Base-by-base conservation (phyloP, 352 stramenopile genomes). In the Phytophthora pseudosyringae region DNA sequence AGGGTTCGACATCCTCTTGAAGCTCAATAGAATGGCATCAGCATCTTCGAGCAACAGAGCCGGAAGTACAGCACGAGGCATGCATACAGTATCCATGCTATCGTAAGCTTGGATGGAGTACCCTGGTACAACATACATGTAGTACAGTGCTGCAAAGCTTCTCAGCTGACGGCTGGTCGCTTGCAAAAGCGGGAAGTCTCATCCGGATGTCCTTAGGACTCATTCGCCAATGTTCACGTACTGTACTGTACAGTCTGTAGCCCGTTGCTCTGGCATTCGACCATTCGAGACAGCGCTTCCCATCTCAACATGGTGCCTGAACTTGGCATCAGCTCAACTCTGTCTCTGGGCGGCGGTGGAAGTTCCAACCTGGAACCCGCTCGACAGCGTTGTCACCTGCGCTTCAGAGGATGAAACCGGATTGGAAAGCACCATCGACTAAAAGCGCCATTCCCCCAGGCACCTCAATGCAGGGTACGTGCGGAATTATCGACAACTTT, bases 371-470 rank as follows among this genome's bases (percentile, higher is more conserved):
- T 44, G 16, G 26, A 45, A 47, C 59, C 32, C 45, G 25, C 29
- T 64, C 52, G 60, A 52, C 60, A 59, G 28, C 45, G 52, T 64
- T 59, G 60, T 47, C 35, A 57, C 43, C 60, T 57, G 25, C 1
- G 35, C 29, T 39, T 10, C n/a, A 39, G 11, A 33, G 13, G 11
- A 18, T 50, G 26, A 13, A 50, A 36, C 5, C 10, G 3, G 26
- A 13, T 18, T 61, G 12, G 38, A 63, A 52, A 32, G 7, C 25
- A 33, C 33, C 31, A 51, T 63, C 26, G 55, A 64, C 28, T 64
- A 21, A 21, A 64, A 49, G 25, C 31, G 25, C 33, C 32, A 54
- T 57, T 57, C 49, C n/a, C 10, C 49, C 4, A 46, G 33, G 33
- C 49, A 56, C 33, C 13, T 44, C 5, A 10, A 26, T 56, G 49